Percentiles rank a stretch among this genome's conserved stretches.
Evolutionary conservation across 164 flowering plant species (phyloP).

Genomic region (Umbellularia californica): DNA sequence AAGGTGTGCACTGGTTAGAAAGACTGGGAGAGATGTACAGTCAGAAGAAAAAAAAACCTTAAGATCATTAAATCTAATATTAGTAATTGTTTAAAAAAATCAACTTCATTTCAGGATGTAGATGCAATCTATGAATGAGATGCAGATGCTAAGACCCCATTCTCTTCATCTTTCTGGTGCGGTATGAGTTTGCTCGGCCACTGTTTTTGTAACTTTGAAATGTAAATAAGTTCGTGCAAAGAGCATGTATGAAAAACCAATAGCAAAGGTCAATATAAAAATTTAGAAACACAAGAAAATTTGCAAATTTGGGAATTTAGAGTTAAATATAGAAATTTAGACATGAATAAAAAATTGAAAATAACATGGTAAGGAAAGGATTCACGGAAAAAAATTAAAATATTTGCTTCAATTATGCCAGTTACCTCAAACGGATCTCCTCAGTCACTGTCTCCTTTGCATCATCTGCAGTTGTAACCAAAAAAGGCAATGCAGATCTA

Average conservation of each 20-base stretch:
- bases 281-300: too few relatives aligned
- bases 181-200: not conserved
- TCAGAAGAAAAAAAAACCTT: too few relatives aligned
- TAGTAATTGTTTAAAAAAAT: too few relatives aligned
- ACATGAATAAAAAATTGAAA: not conserved
- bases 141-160: not conserved
- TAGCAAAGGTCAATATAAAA: too few relatives aligned
- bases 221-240: not conserved
- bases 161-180: not conserved
- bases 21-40: too few relatives aligned
- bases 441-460: conserved; percentile 71
- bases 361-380: not conserved
- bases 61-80: too few relatives aligned
- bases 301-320: too few relatives aligned
- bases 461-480: conserved; percentile 79
- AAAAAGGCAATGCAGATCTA: conserved; percentile 66
- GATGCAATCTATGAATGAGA: too few relatives aligned
- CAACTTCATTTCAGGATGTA: too few relatives aligned
- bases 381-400: not conserved
- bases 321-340: not conserved
- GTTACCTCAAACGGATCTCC: conserved; percentile 84
- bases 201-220: not conserved
- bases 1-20: too few relatives aligned
- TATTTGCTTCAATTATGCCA: not conserved
- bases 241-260: too few relatives aligned